Evolutionary conservation across 495 filamentous ascomycete species (phyloP).

Genomic region (Lophiostoma macrostomum): DNA sequence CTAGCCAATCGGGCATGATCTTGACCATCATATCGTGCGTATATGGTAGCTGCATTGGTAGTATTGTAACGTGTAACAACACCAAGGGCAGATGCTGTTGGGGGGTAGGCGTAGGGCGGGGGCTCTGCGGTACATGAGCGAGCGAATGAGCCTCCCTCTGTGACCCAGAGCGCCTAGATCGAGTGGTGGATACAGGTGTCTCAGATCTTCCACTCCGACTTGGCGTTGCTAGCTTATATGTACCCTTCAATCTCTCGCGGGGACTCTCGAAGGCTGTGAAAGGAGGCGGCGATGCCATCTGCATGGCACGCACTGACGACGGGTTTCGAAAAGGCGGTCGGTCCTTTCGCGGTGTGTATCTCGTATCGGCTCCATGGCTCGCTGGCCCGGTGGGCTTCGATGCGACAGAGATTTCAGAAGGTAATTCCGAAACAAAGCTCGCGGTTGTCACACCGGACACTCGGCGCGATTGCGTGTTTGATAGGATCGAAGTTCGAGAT

Average conservation of each 20-base stretch:
- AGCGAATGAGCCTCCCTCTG: constrained; percentile 3
- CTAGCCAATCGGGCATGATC: constrained; percentile 56
- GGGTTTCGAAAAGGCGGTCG: constrained; percentile 63
- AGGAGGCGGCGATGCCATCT: constrained; percentile 67
- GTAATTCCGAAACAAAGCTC: constrained; percentile 27
- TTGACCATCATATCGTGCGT: constrained; percentile 52
- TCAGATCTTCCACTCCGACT: constrained; percentile 28
- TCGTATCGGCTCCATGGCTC: constrained; percentile 13
- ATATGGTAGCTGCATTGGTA: constrained; percentile 69
- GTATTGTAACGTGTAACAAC: constrained; percentile 79
- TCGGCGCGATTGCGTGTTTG: constrained; percentile 18
- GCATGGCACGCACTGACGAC: constrained; percentile 72
- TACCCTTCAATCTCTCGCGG: constrained; percentile 39
- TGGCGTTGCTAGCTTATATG: constrained; percentile 29
- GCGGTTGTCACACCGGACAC: constrained; percentile 28
- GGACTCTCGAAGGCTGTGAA: constrained; percentile 49
- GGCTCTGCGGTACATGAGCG: constrained; percentile 16
- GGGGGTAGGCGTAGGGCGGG: constrained; percentile 10
- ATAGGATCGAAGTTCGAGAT: constrained; percentile 15
- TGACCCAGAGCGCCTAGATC: constrained; percentile 25
- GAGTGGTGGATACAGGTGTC: constrained; percentile 28
- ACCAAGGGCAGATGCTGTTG: constrained; percentile 65
- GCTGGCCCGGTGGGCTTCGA: constrained; percentile 14
- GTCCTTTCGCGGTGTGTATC: constrained; percentile 41
- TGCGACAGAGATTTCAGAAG: constrained; percentile 29